phyloP scores from a whole-genome alignment of 805 yeast genomes.

The Hemisphaericaspora nanyangensis region DNA sequence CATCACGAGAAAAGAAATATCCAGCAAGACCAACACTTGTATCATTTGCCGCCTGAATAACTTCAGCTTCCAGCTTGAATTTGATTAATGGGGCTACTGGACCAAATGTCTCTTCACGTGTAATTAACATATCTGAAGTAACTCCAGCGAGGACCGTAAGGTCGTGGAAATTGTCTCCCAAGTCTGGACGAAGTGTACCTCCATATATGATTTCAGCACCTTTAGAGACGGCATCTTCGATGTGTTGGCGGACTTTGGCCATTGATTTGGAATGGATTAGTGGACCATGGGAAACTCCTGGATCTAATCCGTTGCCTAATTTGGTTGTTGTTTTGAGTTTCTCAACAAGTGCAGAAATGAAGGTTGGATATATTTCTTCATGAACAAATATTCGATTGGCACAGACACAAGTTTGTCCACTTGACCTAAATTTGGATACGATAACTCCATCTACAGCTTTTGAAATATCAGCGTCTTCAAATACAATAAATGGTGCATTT shows the following conservation, averaged over 20 bases:
- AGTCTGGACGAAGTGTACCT: conserved; percentile 49
- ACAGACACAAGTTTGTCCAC: conserved; percentile 67
- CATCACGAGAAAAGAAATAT: conserved; percentile 60
- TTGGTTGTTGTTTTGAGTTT: conserved; percentile 33
- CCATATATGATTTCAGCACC: conserved; percentile 67
- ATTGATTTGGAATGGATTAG: conserved; percentile 62
- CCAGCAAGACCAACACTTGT: conserved; percentile 76
- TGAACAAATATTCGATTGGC: conserved; percentile 60
- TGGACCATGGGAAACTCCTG: conserved; percentile 71
- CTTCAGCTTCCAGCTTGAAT: conserved; percentile 64
- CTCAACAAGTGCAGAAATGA: conserved; percentile 39
- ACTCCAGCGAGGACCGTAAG: conserved; percentile 67
- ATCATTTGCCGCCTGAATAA: conserved; percentile 56
- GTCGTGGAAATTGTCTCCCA: conserved; percentile 64
- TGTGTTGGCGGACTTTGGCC: conserved; percentile 56
- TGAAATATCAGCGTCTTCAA: conserved; percentile 57
- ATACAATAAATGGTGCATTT: conserved; percentile 61
- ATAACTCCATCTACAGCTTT: conserved; percentile 49
- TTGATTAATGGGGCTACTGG: conserved; percentile 71
- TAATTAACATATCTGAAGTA: conserved; percentile 52
- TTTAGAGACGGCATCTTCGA: conserved; percentile 59
- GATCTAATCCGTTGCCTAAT: conserved; percentile 61
- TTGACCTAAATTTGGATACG: conserved; percentile 55
- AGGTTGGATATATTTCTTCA: conserved; percentile 45
- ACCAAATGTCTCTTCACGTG: conserved; percentile 76